These are phyloP conservation scores for Xerocomus spinulosus DNA, from an alignment of 768 basidiomycete species.

Conservation along the genomic window DNA sequence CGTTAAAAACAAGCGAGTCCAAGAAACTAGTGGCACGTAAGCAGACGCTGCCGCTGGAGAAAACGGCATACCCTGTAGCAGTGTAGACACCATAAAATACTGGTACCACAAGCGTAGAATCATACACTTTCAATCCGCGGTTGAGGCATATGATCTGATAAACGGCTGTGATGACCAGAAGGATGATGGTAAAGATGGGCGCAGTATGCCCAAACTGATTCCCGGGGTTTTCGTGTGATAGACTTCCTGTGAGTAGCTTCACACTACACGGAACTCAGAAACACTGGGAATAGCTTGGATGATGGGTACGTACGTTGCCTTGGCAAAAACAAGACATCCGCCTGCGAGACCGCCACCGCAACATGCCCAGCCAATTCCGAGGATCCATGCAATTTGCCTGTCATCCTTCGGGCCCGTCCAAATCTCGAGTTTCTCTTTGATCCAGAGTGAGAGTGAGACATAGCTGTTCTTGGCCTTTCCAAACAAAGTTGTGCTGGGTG, in stretches of 20 bases:
- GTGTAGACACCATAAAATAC: constrained; percentile 95
- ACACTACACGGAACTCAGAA: constrained; percentile 46
- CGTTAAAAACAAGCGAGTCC: constrained; percentile 72
- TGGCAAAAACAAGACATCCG: constrained; percentile 82
- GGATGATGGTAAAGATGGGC: constrained; percentile 67
- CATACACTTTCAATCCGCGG: constrained; percentile 83
- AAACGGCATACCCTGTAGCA: constrained; percentile 60
- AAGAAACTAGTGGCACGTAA: constrained; percentile 42
- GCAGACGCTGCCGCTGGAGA: neutral
- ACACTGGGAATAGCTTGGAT: neutral
- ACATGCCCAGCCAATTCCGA: constrained; percentile 93
- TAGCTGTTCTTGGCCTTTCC: constrained; percentile 38
- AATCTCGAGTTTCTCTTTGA: constrained; percentile 60
- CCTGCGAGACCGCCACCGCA: constrained; percentile 89
- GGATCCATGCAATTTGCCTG: constrained; percentile 80
- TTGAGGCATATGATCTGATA: constrained; percentile 91
- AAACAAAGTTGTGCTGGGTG: constrained; percentile 23
- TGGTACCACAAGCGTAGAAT: constrained; percentile 87
- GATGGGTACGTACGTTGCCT: constrained; percentile 28
- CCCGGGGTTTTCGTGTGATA: constrained; percentile 79
- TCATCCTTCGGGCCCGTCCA: constrained; percentile 83
- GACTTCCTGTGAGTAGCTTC: constrained; percentile 67
- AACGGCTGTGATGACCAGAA: constrained; percentile 68
- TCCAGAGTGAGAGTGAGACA: constrained; percentile 44
- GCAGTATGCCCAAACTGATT: constrained; percentile 83